phyloP scores from a whole-genome alignment of 2,329 filamentous ascomycete genomes.

The Phaeoacremonium minimum region DNA sequence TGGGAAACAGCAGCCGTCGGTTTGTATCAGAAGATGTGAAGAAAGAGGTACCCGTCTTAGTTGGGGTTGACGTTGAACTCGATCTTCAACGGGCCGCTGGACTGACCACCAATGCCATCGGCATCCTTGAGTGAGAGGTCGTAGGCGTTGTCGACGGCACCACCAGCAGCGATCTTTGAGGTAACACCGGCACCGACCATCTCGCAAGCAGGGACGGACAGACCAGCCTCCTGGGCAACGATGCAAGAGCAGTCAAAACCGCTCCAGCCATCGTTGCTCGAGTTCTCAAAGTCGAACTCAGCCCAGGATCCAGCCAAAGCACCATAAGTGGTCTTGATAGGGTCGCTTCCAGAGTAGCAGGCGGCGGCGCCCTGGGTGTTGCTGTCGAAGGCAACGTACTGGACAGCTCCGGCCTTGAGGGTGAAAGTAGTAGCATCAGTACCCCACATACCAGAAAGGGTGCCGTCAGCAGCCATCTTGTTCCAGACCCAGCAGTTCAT shows the following conservation, averaged over 20 bases:
- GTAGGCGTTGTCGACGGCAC: constrained; percentile 26
- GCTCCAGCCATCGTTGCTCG: constrained; percentile 41
- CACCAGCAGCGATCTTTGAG: constrained; percentile 24
- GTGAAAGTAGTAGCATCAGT: constrained; percentile 35
- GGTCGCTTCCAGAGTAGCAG: constrained; percentile 26
- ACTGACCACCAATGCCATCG: constrained; percentile 23
- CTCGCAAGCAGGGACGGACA: constrained; percentile 29
- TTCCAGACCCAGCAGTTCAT: constrained; percentile 41
- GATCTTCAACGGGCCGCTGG: constrained; percentile 7
- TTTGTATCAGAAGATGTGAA: no score
- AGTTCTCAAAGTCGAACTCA: constrained; percentile 44
- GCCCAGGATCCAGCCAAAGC: constrained; percentile 41
- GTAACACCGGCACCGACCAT: constrained; percentile 18
- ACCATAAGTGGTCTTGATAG: constrained; percentile 30
- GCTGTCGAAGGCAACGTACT: constrained; percentile 37
- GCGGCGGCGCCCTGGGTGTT: constrained; percentile 46
- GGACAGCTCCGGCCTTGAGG: constrained; percentile 28
- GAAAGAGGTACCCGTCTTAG: no score
- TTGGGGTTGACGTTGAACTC: constrained; percentile 7
- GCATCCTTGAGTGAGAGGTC: constrained; percentile 22
- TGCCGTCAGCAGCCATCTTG: constrained; percentile 43
- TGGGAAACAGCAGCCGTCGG: no score
- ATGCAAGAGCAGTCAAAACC: constrained; percentile 48
- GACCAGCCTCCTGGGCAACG: constrained; percentile 28
- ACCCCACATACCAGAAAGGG: constrained; percentile 43